These are phyloP conservation scores for Apiospora hydei DNA, from an alignment of 2,329 filamentous ascomycete species.

Conservation along the genomic window DNA sequence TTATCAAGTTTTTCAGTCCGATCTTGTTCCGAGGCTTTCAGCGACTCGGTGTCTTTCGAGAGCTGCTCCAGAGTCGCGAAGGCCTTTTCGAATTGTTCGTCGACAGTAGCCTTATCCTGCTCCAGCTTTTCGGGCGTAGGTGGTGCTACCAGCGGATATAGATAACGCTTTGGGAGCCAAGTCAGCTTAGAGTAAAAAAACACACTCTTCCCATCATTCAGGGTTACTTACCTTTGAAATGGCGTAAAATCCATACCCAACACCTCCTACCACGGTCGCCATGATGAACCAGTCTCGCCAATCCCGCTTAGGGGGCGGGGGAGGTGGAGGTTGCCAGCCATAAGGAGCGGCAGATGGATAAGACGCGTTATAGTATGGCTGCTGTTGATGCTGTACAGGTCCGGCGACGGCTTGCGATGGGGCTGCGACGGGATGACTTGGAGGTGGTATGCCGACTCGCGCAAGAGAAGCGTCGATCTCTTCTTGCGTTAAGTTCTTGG, in stretches of 20 bases:
- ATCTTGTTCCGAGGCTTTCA: slow-evolving; percentile 86
- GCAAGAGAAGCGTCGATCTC: slow-evolving; percentile 88
- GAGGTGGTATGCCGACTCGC: slow-evolving; percentile 61
- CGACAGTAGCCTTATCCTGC: slow-evolving; percentile 90
- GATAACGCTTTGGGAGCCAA: slow-evolving; percentile 72
- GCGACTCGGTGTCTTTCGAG: slow-evolving; percentile 83
- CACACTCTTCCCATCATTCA: not conserved
- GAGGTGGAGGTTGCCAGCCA: slow-evolving; percentile 64
- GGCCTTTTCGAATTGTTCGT: slow-evolving; percentile 91
- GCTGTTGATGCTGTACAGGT: slow-evolving; percentile 50
- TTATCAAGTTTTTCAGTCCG: slow-evolving; percentile 84
- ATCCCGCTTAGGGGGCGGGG: slow-evolving; percentile 77
- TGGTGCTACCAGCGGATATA: slow-evolving; percentile 88
- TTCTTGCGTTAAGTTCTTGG: slow-evolving; percentile 96
- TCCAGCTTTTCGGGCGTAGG: slow-evolving; percentile 93
- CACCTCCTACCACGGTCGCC: slow-evolving; percentile 91
- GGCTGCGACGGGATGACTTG: slow-evolving; percentile 28
- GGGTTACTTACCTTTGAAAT: slow-evolving; percentile 74
- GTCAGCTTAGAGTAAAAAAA: not conserved
- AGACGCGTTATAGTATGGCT: slow-evolving; percentile 55
- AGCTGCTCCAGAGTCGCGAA: slow-evolving; percentile 93
- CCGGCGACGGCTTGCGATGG: slow-evolving; percentile 53
- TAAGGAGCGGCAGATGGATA: slow-evolving; percentile 54
- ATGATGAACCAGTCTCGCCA: slow-evolving; percentile 99
- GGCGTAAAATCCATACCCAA: slow-evolving; percentile 87